Evolutionary conservation across 371 early-diverging fungal genomes (phyloP).

Genomic region (Haplosporangium sp.): DNA sequence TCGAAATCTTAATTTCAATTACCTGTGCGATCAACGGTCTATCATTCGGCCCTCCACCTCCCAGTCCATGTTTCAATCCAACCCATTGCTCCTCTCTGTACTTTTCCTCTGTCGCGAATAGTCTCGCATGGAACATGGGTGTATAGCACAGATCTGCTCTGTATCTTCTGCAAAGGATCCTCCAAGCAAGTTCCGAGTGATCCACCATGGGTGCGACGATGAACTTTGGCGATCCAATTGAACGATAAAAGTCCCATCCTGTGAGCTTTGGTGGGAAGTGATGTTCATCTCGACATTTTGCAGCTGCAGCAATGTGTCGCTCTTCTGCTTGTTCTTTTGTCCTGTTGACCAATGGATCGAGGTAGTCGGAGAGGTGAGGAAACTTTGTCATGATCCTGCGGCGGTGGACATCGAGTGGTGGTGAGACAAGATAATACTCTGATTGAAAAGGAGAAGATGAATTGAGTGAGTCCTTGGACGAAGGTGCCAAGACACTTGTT

Average conservation of each 20-base stretch:
- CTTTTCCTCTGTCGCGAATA: constrained; percentile 74
- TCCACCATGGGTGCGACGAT: constrained; percentile 97
- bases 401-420: constrained; percentile 12
- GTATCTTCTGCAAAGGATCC: constrained; percentile 91
- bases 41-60: constrained; percentile 79
- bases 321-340: constrained; percentile 28
- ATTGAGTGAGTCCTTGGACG: too few species aligned
- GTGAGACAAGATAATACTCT: background rate
- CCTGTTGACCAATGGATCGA: constrained; percentile 16
- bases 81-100: constrained; percentile 83
- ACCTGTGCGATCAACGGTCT: constrained; percentile 94
- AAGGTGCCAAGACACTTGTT: too few species aligned
- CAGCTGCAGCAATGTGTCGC: constrained; percentile 36
- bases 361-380: constrained; percentile 19
- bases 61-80: constrained; percentile 44
- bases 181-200: constrained; percentile 93
- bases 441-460: background rate
- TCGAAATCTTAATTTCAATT: constrained; percentile 1
- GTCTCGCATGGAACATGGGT: constrained; percentile 97
- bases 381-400: constrained; percentile 15
- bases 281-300: constrained; percentile 27
- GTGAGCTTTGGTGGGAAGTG: constrained; percentile 66
- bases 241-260: constrained; percentile 86
- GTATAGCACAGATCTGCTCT: constrained; percentile 97
- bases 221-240: constrained; percentile 77